A percentile compares a stretch with the other conserved stretches of the same genome.
Conservation (phyloP, 306 rosid genomes). For the Erythrophleum fordii region DNA sequence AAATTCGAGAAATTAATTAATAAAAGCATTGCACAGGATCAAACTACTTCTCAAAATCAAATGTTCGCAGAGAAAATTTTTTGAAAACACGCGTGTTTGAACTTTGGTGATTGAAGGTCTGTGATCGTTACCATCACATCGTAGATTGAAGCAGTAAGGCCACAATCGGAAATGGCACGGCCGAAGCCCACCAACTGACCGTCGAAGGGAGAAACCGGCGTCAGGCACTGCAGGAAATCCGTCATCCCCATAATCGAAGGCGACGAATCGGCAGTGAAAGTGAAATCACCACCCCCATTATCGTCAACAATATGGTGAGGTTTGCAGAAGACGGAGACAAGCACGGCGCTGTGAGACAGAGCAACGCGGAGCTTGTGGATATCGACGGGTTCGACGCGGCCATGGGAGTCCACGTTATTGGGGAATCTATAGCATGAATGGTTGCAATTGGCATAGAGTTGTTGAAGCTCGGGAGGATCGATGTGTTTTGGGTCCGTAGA, state of each 20-base stretch:
- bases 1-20: not conserved
- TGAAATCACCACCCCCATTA: not conserved
- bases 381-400: conserved; percentile 49
- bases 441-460: conserved; percentile 62
- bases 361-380: conserved; percentile 67
- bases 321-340: conserved; percentile 81
- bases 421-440: conserved; percentile 60
- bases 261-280: not conserved
- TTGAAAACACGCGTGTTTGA: not conserved
- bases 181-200: conserved; percentile 82
- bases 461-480: conserved; percentile 52
- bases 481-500: conserved; percentile 64
- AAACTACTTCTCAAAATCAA: not conserved
- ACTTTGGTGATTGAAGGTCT: not conserved
- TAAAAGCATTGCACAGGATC: not conserved
- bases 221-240: conserved; percentile 49
- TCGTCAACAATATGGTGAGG: conserved; percentile 23
- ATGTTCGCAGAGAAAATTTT: not conserved
- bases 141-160: conserved; percentile 79
- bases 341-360: conserved; percentile 67
- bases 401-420: conserved; percentile 25
- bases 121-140: conserved; percentile 72
- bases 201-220: conserved; percentile 59
- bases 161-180: conserved; percentile 80
- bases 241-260: conserved; percentile 34